Percentiles rank a stretch among this genome's conserved stretches.
phyloP scores from a whole-genome alignment of 1,139 yeast species.

The Kodamaea sp. region DNA sequence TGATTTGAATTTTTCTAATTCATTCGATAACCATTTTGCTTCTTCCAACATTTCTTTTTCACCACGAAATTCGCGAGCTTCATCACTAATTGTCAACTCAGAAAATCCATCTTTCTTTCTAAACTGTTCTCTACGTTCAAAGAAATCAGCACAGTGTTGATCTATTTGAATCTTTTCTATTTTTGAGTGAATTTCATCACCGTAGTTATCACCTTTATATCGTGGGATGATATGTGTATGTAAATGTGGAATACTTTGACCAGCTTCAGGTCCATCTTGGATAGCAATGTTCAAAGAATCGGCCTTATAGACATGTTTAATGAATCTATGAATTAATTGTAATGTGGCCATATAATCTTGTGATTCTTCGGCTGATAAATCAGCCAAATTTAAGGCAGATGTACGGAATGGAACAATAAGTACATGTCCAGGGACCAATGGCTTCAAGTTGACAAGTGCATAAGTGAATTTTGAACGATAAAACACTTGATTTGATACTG shows the following conservation, averaged over 20 bases:
- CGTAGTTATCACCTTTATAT: conserved; percentile 56
- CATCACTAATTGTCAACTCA: conserved; percentile 43
- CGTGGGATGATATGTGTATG: conserved; percentile 94
- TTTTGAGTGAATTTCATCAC: conserved; percentile 64
- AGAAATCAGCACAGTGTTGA: conserved; percentile 30
- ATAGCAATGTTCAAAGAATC: conserved; percentile 84
- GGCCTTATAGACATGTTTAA: conserved; percentile 63
- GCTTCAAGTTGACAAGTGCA: conserved; percentile 86
- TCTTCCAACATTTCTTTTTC: conserved; percentile 63
- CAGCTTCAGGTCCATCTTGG: conserved; percentile 95
- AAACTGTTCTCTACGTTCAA: conserved; percentile 23
- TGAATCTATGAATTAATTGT: conserved; percentile 66
- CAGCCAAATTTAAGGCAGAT: conserved; percentile 56
- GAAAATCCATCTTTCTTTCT: conserved; percentile 17
- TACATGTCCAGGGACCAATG: conserved; percentile 87
- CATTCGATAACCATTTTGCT: conserved; percentile 48
- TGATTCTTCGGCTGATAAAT: conserved; percentile 67
- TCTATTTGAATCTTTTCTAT: conserved; percentile 48
- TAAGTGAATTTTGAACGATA: conserved; percentile 56
- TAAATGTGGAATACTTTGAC: conserved; percentile 89
- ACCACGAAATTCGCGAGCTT: conserved; percentile 50
- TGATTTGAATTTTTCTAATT: conserved; percentile 25
- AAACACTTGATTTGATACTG: conserved; percentile 64
- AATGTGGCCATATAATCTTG: conserved; percentile 73
- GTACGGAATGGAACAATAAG: conserved; percentile 76